Base-by-base conservation (phyloP, 1,284 basidiomycete species). In the Inonotus obliquus region DNA sequence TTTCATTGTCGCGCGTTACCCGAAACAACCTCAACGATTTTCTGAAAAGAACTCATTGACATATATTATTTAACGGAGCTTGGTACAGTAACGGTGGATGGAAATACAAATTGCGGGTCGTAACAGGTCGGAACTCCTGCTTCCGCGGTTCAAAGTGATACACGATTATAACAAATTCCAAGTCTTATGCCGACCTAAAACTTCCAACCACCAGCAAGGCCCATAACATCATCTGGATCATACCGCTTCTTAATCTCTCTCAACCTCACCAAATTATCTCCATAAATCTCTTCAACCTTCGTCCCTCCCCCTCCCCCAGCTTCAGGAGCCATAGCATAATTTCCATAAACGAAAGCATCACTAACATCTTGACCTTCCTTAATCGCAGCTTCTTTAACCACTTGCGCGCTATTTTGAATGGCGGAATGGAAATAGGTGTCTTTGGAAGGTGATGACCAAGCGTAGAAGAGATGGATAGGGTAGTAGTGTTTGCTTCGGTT, bases 311-410 rank as follows among this genome's bases (percentile, higher is more conserved):
- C n/a, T n/a, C n/a, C n/a, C n/a, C n/a, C n/a, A n/a, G n/a, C n/a
- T n/a, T n/a, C n/a, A n/a, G n/a, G n/a, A n/a, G 66, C 73, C 11
- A 80, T 74, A 2, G 82, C 82, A 64, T 83, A 83, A 67, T 84
- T 84, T 14, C 76, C 75, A 66, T 87, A 85, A 48, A 79, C 64
- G 2, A 77, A 69, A 0, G 76, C 77, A 21, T 73, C 66, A 0
- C 65, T 67, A 27, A 79, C 56, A 58, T 75, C 70, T 68, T 81
- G 81, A n/a, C 80, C 79, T 59, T 80, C 74, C 29, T 64, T 67
- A 9, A 76, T 59, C 0, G 78, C 78, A 17, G 77, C 73, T 13
- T 71, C 66, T 23, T 67, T 69, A 52, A 85, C 72, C 0, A 66
- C 69, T 7, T 68, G 70, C 0, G 76, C 75, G 63, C 75, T 82